Evolutionary conservation across 1,284 basidiomycete genomes (phyloP).

Genomic region (Malassezia globosa): DNA sequence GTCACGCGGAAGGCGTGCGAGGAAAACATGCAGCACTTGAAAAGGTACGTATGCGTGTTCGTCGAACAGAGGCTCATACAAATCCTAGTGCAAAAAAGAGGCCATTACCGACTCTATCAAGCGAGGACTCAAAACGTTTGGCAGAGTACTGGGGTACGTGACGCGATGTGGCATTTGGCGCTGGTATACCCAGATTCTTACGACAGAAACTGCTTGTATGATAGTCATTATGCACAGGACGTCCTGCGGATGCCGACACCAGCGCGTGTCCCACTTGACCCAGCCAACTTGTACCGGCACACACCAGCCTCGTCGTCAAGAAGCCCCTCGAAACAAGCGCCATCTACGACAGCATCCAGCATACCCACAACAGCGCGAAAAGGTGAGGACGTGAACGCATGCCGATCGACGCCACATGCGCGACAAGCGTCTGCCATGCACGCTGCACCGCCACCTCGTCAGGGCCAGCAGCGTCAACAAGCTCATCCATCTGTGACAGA

Average conservation of each 20-base stretch:
- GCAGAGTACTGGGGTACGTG: slow-evolving; percentile 65
- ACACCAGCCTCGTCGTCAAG: no score
- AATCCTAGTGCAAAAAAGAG: slow-evolving; percentile 96
- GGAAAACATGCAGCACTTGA: slow-evolving; percentile 77
- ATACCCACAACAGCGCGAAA: no score
- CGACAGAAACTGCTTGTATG: slow-evolving; percentile 79
- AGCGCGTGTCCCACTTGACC: slow-evolving; percentile 39
- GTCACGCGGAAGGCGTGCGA: slow-evolving; percentile 69
- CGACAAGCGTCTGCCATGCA: no score
- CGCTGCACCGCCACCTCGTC: background rate
- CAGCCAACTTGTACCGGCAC: slow-evolving; percentile 13
- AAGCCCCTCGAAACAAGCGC: no score
- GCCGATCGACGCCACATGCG: no score
- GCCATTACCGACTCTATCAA: slow-evolving; percentile 91
- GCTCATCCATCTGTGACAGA: no score
- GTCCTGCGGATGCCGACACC: slow-evolving; percentile 67
- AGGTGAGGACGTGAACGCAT: no score
- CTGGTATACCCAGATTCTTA: no score
- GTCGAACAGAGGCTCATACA: background rate
- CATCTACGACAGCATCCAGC: no score
- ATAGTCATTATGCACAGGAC: slow-evolving; percentile 74
- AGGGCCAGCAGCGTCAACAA: background rate
- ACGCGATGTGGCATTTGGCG: background rate
- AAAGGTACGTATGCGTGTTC: slow-evolving; percentile 77
- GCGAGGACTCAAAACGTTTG: slow-evolving; percentile 78